phyloP scores from a whole-genome alignment of 306 rosid genomes.

The Vachellia pachyceras region DNA sequence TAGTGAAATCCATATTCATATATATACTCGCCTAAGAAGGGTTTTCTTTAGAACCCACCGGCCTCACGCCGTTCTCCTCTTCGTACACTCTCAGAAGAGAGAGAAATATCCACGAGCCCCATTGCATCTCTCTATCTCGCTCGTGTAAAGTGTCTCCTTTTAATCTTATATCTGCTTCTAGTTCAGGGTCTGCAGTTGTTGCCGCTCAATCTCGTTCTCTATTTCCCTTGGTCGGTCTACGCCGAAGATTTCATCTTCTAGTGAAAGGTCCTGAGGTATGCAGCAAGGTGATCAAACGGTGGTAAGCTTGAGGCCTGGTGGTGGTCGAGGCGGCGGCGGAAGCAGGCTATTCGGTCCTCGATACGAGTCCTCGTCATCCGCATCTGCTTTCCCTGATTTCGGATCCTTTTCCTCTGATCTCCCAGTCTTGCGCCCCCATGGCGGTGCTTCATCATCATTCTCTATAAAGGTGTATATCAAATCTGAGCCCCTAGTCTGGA shows the following conservation, averaged over 20 bases:
- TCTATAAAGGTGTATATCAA: conserved; percentile 55
- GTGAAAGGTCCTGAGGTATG: conserved; percentile 70
- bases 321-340: conserved; percentile 84
- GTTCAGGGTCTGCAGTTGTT: conserved; percentile 51
- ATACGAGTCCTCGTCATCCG: conserved; percentile 50
- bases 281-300: conserved; percentile 78
- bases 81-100: conserved; percentile 47
- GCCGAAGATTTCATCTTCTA: conserved; percentile 41
- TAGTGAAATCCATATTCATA: neutral
- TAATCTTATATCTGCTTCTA: conserved; percentile 7
- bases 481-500: neutral
- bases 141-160: neutral
- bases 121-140: neutral
- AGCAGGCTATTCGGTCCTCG: conserved; percentile 70
- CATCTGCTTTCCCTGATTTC: conserved; percentile 44
- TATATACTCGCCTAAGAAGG: conserved; percentile 11
- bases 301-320: conserved; percentile 95
- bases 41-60: conserved; percentile 38
- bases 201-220: conserved; percentile 48
- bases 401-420: conserved; percentile 72
- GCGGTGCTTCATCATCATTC: conserved; percentile 44
- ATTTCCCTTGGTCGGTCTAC: neutral
- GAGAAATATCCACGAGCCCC: conserved; percentile 35
- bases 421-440: conserved; percentile 62
- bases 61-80: conserved; percentile 36